Evolutionary conservation across 139 green algal genomes (phyloP), one percentile per base, ranked within the genome.

Genomic region (Haematococcus sp.): DNA sequence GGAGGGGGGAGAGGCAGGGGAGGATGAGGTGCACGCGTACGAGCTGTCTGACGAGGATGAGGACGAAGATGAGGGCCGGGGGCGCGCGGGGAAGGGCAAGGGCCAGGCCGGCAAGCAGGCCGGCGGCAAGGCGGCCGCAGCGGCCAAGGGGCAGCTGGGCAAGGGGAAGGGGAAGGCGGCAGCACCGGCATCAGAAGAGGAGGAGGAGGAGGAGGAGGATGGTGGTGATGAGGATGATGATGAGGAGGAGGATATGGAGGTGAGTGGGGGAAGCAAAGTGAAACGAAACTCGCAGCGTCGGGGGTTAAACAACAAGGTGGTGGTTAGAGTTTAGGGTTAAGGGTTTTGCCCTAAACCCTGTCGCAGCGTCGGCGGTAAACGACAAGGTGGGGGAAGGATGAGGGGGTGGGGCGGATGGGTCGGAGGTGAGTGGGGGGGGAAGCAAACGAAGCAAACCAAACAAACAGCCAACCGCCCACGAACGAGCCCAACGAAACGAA

Each of bases 21-120:
- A 74, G 40, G 77, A 84, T 30, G n/a, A 80, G 58, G 7, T 84
- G 44, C 34, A 15, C 35, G 74, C 64, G 20, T 88, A 88, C 52
- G 55, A 88, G 63, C 68, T 89, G 61, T 87, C 76, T 31, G 73
- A 81, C 34, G 81, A 86, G 1, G 77, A 87, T 9, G 79, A 80
- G 20, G 63, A 76, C 5, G 76, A 77, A 56, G 63, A 70, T 32
- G 56, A 40, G 33, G 64, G 46, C 3, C 34, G 34, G 9, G 33
- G 28, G 19, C 40, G 7, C 25, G 69, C 5, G 32, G 32, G 52
- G 17, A 52, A 25, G 33, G 5, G 68, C 33, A 51, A 46, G 49
- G 28, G 17, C 11, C 3, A 40, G 23, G 40, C 16, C 43, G 11
- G n/a, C 23, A 61, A 61, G 54, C 54, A 25, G 7, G 54, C 25